Evolutionary conservation across 441 rosid genomes (phyloP).

Genomic region (Melastoma candidum): DNA sequence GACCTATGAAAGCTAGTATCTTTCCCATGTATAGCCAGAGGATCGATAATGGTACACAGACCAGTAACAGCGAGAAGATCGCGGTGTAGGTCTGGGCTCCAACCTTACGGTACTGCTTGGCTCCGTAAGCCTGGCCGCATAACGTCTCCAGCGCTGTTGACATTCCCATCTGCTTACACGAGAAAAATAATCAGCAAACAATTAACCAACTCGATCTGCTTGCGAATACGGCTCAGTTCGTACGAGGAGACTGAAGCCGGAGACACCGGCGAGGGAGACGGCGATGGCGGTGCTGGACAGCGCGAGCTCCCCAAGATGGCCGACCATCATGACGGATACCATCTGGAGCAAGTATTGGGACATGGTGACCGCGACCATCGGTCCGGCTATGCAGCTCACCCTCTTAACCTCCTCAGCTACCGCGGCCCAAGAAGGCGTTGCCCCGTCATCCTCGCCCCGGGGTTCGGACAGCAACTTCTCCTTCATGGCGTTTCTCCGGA

Average conservation of each 20-base stretch:
- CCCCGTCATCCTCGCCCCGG: too few relatives aligned
- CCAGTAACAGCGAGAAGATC: constrained; percentile 10
- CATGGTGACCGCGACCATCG: constrained; percentile 45
- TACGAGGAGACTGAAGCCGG: constrained; percentile 44
- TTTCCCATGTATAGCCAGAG: constrained; percentile 15
- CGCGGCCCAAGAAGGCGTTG: too few relatives aligned
- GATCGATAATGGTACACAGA: constrained; percentile 14
- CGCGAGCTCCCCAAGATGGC: constrained; percentile 49
- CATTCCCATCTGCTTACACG: constrained; percentile 13
- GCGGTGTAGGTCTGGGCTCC: constrained; percentile 14
- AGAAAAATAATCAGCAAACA: neutral
- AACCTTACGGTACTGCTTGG: constrained; percentile 12
- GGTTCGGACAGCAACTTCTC: too few relatives aligned
- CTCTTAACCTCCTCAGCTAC: constrained; percentile 29
- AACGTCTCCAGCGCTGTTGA: constrained; percentile 20
- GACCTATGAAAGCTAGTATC: constrained; percentile 10
- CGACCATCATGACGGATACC: constrained; percentile 45
- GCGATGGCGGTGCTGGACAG: constrained; percentile 50
- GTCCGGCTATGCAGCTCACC: constrained; percentile 35
- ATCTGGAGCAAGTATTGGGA: constrained; percentile 39
- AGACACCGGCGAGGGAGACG: constrained; percentile 33
- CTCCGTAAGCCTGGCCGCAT: constrained; percentile 21
- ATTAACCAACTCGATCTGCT: too few relatives aligned
- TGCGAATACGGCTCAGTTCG: neutral
- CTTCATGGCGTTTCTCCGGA: too few relatives aligned